Conservation (phyloP, 176 grass and related monocot species). For the Chrysopogon serrulatus region DNA sequence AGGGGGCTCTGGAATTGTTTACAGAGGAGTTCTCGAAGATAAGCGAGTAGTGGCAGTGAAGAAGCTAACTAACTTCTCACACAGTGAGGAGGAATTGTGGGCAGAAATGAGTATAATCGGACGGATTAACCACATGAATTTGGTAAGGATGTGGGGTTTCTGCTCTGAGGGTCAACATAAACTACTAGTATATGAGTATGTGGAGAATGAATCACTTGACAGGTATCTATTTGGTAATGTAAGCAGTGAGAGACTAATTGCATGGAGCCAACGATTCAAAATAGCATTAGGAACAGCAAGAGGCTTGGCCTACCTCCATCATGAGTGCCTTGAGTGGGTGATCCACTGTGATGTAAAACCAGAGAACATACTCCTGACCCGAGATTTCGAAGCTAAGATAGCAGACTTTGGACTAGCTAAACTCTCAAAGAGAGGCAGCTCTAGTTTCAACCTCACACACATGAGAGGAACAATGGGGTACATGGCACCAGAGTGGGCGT, state of each 20-base stretch:
- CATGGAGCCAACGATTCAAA: slow-evolving; percentile 66
- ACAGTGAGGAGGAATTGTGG: slow-evolving; percentile 57
- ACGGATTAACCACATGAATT: slow-evolving; percentile 67
- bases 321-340: slow-evolving; percentile 78
- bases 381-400: slow-evolving; percentile 73
- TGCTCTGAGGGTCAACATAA: slow-evolving; percentile 39
- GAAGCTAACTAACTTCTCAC: slow-evolving; percentile 47
- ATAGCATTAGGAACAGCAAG: slow-evolving; percentile 57
- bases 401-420: slow-evolving; percentile 68
- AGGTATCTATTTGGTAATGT: slow-evolving; percentile 44
- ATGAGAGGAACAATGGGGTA: slow-evolving; percentile 75
- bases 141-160: slow-evolving; percentile 56
- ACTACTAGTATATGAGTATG: slow-evolving; percentile 56
- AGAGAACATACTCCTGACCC: slow-evolving; percentile 47
- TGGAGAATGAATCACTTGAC: slow-evolving; percentile 65
- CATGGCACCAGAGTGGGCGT: slow-evolving; percentile 72
- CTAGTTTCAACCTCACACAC: slow-evolving; percentile 32
- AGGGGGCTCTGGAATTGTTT: slow-evolving; percentile 61
- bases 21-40: slow-evolving; percentile 59
- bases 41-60: slow-evolving; percentile 62
- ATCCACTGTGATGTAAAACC: slow-evolving; percentile 79
- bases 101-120: slow-evolving; percentile 59
- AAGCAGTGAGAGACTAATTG: slow-evolving; percentile 29
- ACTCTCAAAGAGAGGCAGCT: slow-evolving; percentile 43
- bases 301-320: slow-evolving; percentile 71